Conservation (phyloP, 2,329 filamentous ascomycete genomes). For the Orbilia brochopaga region DNA sequence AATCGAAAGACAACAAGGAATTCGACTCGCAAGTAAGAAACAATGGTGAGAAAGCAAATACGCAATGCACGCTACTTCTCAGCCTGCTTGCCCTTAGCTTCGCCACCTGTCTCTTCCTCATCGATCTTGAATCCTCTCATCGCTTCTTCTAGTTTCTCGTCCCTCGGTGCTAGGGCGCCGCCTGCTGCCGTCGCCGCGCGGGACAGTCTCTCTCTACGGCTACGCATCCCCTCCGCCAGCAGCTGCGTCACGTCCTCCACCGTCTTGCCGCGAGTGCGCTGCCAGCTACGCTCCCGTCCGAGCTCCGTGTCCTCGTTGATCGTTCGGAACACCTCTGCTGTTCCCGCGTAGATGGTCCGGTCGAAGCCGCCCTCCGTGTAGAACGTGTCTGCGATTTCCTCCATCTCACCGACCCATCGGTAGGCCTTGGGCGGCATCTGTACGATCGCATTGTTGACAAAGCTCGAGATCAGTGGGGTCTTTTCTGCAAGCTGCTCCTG, state of each 20-base stretch:
- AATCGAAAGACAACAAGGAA: constrained; percentile 1
- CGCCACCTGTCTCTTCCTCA: constrained; percentile 15
- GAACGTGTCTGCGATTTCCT: constrained; percentile 73
- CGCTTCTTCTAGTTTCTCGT: constrained; percentile 29
- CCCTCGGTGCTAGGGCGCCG: not conserved
- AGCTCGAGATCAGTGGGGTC: constrained; percentile 61
- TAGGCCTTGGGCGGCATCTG: constrained; percentile 76
- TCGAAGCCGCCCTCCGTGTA: constrained; percentile 65
- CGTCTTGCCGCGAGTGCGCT: constrained; percentile 44
- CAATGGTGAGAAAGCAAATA: not conserved
- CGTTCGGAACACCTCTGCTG: constrained; percentile 46
- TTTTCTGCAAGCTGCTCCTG: constrained; percentile 64
- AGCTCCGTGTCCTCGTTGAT: constrained; percentile 48
- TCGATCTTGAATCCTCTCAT: constrained; percentile 25
- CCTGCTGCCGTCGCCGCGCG: constrained; percentile 32
- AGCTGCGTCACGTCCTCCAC: constrained; percentile 45
- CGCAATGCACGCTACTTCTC: constrained; percentile 14
- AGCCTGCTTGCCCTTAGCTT: constrained; percentile 23
- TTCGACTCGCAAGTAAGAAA: constrained; percentile 1
- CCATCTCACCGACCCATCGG: constrained; percentile 78
- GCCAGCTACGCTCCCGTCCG: constrained; percentile 42
- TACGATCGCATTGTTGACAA: constrained; percentile 63
- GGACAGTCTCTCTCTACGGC: constrained; percentile 47
- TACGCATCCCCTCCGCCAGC: constrained; percentile 48
- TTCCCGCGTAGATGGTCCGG: constrained; percentile 36